Evolutionary conservation across 1,284 basidiomycete species (phyloP).

Genomic region (Boletus sp.): DNA sequence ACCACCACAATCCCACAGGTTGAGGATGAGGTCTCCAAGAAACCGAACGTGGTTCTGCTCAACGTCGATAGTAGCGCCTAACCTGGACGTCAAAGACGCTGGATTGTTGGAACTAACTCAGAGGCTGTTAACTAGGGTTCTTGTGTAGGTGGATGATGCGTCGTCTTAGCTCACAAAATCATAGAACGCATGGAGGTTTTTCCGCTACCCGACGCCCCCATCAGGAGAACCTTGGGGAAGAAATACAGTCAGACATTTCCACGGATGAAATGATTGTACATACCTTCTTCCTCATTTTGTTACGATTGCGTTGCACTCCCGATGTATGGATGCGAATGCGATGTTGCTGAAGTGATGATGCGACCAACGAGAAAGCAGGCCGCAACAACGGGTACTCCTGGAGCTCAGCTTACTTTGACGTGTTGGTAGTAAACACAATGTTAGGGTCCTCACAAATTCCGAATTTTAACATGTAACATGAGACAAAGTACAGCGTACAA

Average conservation of each 20-base stretch:
- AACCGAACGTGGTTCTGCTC: conserved; percentile 98
- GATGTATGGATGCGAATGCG: background rate
- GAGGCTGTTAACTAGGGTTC: background rate
- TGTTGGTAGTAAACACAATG: background rate
- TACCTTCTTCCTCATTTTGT: conserved; percentile 47
- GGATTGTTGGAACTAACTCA: conserved; percentile 84
- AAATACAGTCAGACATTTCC: background rate
- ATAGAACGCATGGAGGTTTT: conserved; percentile 99
- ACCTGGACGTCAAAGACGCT: conserved; percentile 84
- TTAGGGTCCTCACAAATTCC: background rate
- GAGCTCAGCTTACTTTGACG: background rate
- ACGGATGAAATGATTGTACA: background rate
- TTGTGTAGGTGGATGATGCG: background rate
- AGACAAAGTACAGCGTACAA: conserved; percentile 12
- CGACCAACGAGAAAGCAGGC: background rate
- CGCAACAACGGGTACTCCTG: background rate
- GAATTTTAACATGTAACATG: background rate
- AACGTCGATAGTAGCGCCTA: conserved; percentile 97
- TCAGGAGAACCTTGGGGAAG: conserved; percentile 73
- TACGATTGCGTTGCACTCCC: background rate
- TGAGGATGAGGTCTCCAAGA: conserved; percentile 89
- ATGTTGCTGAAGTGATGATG: background rate
- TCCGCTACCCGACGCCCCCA: conserved; percentile 90
- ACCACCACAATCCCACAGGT: conserved; percentile 98
- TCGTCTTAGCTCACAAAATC: conserved; percentile 76